These are phyloP conservation scores for Colletotrichum coccodes DNA, from an alignment of 2,329 filamentous ascomycete genomes.

Conservation along the genomic window DNA sequence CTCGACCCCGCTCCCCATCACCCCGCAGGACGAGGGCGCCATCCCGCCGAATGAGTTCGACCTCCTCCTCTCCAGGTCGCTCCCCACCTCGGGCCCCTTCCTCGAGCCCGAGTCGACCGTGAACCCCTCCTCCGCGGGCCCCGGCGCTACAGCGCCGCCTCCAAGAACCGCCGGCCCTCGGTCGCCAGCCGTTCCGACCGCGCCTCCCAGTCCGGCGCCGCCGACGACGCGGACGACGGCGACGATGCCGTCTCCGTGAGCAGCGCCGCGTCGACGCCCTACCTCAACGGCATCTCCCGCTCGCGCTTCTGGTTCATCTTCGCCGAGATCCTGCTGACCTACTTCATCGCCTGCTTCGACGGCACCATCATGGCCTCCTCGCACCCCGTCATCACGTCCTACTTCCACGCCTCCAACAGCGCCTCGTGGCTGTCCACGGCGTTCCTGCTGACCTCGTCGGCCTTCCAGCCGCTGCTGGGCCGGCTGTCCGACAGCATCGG, in stretches of 20 bases:
- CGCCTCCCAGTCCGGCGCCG: neutral
- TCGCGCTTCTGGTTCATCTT: slow-evolving; percentile 73
- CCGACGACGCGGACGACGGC: neutral
- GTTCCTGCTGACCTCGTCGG: slow-evolving; percentile 80
- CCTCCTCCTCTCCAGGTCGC: slow-evolving; percentile 50
- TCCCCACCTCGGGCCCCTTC: slow-evolving; percentile 47
- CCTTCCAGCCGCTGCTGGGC: slow-evolving; percentile 80
- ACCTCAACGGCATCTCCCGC: slow-evolving; percentile 57
- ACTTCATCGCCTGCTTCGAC: slow-evolving; percentile 75
- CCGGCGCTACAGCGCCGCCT: slow-evolving; percentile 38
- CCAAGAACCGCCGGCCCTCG: slow-evolving; percentile 25
- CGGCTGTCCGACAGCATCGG: slow-evolving; percentile 80
- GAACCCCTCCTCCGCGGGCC: slow-evolving; percentile 50
- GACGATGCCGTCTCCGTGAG: slow-evolving; percentile 23
- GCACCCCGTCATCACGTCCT: slow-evolving; percentile 83
- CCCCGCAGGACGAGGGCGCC: slow-evolving; percentile 33
- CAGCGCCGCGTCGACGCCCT: slow-evolving; percentile 39
- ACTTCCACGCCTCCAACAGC: slow-evolving; percentile 81
- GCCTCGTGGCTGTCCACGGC: slow-evolving; percentile 87
- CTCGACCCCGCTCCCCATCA: slow-evolving; percentile 28
- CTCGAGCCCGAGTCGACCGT: slow-evolving; percentile 54
- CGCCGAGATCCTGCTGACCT: slow-evolving; percentile 64
- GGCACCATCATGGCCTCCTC: slow-evolving; percentile 83
- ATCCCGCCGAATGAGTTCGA: slow-evolving; percentile 49
- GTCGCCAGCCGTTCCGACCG: slow-evolving; percentile 16